Evolutionary conservation across 441 rosid genomes (phyloP).

Genomic region (Theobroma grandiflorum): DNA sequence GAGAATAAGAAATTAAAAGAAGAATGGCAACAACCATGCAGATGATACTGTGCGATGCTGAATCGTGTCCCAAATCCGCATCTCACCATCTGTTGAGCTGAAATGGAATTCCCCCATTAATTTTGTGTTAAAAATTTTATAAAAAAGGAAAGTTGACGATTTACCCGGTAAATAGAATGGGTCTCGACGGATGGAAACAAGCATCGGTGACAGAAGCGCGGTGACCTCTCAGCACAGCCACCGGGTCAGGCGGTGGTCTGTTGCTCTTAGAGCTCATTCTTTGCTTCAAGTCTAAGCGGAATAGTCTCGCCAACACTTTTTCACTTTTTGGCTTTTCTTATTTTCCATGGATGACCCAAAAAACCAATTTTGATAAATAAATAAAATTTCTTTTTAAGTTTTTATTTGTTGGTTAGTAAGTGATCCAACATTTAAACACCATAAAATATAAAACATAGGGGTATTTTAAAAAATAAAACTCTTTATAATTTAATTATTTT

Average conservation of each 20-base stretch:
- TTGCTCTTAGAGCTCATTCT: constrained; percentile 61
- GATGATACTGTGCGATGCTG: constrained; percentile 78
- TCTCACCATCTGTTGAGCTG: constrained; percentile 90
- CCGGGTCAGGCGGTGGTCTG: constrained; percentile 86
- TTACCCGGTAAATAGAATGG: constrained; percentile 82
- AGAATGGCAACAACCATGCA: constrained; percentile 54
- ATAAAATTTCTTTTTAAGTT: too few species aligned
- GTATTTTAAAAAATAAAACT: too few species aligned
- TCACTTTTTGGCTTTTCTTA: not conserved
- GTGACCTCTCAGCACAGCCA: constrained; percentile 88
- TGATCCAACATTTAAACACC: too few species aligned
- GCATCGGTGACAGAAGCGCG: constrained; percentile 87
- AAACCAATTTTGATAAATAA: too few species aligned
- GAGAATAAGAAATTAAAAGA: not conserved
- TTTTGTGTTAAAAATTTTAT: constrained; percentile 2
- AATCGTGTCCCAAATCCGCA: constrained; percentile 83
- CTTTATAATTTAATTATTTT: too few species aligned
- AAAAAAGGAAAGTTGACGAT: not conserved
- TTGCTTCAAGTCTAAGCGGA: not conserved
- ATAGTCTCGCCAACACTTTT: too few species aligned
- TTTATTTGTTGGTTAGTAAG: too few species aligned
- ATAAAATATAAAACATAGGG: too few species aligned
- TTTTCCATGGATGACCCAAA: too few species aligned
- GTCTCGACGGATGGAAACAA: constrained; percentile 72
- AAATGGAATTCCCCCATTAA: constrained; percentile 24